Conservation (phyloP, 495 filamentous ascomycete genomes). For the Copromyces sp. region DNA sequence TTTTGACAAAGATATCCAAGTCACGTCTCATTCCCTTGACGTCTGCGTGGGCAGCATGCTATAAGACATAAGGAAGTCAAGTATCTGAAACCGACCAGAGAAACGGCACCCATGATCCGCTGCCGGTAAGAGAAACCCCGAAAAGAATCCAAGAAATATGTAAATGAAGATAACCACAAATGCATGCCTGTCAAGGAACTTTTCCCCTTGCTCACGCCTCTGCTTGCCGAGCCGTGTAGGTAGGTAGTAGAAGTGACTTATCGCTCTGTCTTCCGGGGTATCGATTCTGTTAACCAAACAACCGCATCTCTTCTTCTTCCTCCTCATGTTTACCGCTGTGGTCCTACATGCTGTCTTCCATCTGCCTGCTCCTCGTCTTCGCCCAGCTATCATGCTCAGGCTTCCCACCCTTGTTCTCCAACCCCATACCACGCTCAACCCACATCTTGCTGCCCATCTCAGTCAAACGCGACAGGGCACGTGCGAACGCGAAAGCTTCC, state of each 20-base stretch:
- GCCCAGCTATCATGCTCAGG: slow-evolving; percentile 54
- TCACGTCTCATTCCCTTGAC: neutral
- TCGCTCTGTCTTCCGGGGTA: slow-evolving; percentile 4
- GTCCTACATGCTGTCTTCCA: slow-evolving; percentile 62
- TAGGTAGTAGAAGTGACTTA: neutral
- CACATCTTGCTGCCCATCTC: slow-evolving; percentile 95
- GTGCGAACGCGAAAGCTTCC: slow-evolving; percentile 90
- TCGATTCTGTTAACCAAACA: neutral
- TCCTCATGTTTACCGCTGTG: no score
- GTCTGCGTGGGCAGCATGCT: neutral
- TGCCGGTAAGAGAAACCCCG: neutral
- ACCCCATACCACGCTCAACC: slow-evolving; percentile 78
- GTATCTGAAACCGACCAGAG: neutral
- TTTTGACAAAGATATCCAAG: neutral
- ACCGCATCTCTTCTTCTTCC: neutral
- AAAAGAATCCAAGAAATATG: neutral
- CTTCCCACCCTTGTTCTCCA: slow-evolving; percentile 47
- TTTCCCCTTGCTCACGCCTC: neutral
- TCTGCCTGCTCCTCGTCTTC: slow-evolving; percentile 55
- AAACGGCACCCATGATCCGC: neutral
- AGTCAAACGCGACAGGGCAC: slow-evolving; percentile 70
- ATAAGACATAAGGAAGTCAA: neutral
- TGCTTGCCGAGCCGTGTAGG: neutral
- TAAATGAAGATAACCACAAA: neutral
- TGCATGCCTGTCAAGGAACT: neutral